phyloP scores from a whole-genome alignment of 495 filamentous ascomycete species.

The Opeltia flavorubescens region DNA sequence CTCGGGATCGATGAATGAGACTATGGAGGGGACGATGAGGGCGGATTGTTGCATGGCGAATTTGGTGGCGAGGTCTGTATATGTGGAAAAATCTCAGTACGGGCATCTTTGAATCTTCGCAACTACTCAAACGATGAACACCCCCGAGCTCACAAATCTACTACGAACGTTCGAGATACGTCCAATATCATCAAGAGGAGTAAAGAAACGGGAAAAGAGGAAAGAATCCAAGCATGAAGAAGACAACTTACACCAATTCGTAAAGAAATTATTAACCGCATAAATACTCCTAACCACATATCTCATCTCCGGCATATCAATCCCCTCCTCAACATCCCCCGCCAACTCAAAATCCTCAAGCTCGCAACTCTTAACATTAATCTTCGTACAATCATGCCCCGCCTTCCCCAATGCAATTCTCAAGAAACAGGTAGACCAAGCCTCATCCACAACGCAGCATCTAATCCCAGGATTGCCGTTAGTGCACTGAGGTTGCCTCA shows the following conservation, averaged over 20 bases:
- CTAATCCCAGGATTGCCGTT: too few relatives aligned
- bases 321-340: background rate
- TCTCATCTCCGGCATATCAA: background rate
- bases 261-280: slow-evolving; percentile 2
- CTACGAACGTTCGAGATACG: background rate
- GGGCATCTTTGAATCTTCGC: background rate
- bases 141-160: background rate
- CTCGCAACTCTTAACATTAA: background rate
- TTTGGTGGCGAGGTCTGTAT: background rate
- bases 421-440: slow-evolving; percentile 3
- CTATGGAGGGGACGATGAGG: background rate
- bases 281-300: slow-evolving; percentile 1
- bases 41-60: background rate
- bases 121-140: background rate
- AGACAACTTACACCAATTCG: slow-evolving; percentile 2
- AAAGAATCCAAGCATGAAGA: background rate
- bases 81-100: background rate
- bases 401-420: background rate
- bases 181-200: background rate
- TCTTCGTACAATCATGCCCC: slow-evolving; percentile 1
- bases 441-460: too few relatives aligned
- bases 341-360: background rate
- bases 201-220: background rate
- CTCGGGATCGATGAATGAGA: background rate
- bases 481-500: too few relatives aligned